phyloP scores from a whole-genome alignment of 192 early-diverging fungal species.

The Dimargaris verticillata region DNA sequence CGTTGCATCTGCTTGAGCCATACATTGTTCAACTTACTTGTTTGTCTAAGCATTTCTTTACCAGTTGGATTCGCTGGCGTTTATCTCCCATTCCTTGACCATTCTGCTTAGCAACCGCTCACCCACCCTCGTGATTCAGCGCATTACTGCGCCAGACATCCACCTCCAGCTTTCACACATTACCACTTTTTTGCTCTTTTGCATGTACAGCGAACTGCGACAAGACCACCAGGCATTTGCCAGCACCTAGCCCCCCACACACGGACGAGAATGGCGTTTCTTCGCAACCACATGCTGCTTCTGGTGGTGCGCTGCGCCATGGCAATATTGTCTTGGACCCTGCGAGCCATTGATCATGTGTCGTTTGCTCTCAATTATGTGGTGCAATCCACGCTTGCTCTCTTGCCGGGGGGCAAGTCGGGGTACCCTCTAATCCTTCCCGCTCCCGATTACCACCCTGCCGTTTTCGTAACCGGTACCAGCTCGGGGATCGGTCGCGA shows the following conservation, averaged over 20 bases:
- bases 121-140: too few species aligned
- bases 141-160: too few species aligned
- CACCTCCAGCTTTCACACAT: too few species aligned
- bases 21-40: too few species aligned
- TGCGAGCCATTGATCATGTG: slow-evolving; percentile 21
- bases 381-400: slow-evolving; percentile 16
- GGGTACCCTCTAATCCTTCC: slow-evolving; percentile 20
- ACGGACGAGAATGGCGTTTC: slow-evolving; percentile 13
- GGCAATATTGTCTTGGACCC: slow-evolving; percentile 16
- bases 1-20: too few species aligned
- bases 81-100: too few species aligned
- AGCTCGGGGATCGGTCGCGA: slow-evolving; percentile 34
- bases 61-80: too few species aligned
- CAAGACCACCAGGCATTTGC: too few species aligned
- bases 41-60: too few species aligned
- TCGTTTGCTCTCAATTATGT: slow-evolving; percentile 25
- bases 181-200: too few species aligned
- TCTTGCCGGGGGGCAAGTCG: slow-evolving; percentile 26
- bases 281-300: slow-evolving; percentile 28
- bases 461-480: slow-evolving; percentile 30
- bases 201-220: too few species aligned
- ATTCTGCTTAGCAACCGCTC: too few species aligned
- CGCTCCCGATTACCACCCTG: slow-evolving; percentile 19
- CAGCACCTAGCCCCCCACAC: not conserved
- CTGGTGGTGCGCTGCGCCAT: slow-evolving; percentile 23